Base-by-base conservation (phyloP, 2,329 filamentous ascomycete genomes). In the Leptographium lundbergii region DNA sequence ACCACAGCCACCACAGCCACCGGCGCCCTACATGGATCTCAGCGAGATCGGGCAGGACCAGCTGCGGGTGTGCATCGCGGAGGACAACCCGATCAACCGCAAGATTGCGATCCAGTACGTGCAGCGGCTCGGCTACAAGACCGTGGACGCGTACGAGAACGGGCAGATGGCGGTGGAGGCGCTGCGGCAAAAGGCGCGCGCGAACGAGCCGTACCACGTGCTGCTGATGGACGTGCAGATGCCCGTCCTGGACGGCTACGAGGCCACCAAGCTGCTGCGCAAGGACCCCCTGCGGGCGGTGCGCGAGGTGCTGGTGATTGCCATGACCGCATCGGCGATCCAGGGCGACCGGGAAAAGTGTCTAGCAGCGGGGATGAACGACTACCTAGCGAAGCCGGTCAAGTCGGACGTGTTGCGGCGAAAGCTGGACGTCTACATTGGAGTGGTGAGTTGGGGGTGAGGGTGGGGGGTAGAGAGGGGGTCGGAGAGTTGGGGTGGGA, bases 221-320 rank as follows among this genome's bases (percentile, higher is more conserved):
- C 86, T 95, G 48, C 80, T 96, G 52, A 96, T 96, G 91, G 91
- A 96, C 69, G 90, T 95, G 4, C 91, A 96, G 72, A 96, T 96
- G 91, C 91, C 91, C 0, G 84, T 95, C 4, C 81, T 95, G 10
- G 91, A 96, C 69, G 91, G 91, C 6, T 96, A 96, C 69, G 88
- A 95, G 71, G 91, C 91, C 1, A 96, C 91, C 0, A 87, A 87
- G 64, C 80, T 90, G 60, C 84, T 96, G 52, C 85, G 91, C 11
- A 82, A 83, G 65, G 91, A 96, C 69, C 70, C 82, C 0, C 81
- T 90, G 60, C 86, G 90, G 42, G 81, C 81, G 9, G 89, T 97
- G 13, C 81, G 89, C 57, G 85, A 89, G 63, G 83, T 95, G 1
- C 77, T 96, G n/a, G 88, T 97, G 55, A 96, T 97, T 66, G 92